Evolutionary conservation across 2,329 filamentous ascomycete species (phyloP).

Genomic region (Fusarium heterosporum): DNA sequence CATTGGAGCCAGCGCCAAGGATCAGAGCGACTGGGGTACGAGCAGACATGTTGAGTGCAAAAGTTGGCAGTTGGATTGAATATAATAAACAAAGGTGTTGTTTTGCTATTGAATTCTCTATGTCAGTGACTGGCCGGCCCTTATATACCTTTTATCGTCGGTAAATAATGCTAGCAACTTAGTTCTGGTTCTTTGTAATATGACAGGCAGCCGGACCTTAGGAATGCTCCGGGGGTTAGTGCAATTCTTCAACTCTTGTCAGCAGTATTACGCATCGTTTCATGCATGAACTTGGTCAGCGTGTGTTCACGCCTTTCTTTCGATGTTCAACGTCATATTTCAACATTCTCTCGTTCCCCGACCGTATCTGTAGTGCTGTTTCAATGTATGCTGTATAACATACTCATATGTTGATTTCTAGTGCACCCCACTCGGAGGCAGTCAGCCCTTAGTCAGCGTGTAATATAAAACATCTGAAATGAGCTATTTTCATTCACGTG

Average conservation of each 20-base stretch:
- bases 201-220: neutral
- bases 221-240: neutral
- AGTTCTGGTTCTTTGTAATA: neutral
- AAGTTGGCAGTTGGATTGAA: neutral
- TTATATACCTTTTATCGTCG: neutral
- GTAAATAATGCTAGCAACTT: neutral
- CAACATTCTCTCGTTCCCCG: no score
- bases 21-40: neutral
- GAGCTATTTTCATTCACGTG: no score
- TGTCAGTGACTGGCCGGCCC: fast-evolving
- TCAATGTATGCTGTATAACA: no score
- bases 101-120: neutral
- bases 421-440: no score
- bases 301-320: no score
- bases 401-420: no score
- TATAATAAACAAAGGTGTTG: neutral
- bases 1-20: neutral
- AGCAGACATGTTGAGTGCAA: neutral
- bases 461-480: no score
- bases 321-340: no score
- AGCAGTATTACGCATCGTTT: neutral
- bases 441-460: no score
- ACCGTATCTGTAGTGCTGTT: no score
- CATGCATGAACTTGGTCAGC: no score
- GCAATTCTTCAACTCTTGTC: neutral